phyloP scores from a whole-genome alignment of 2,329 filamentous ascomycete species.

The Epichloe typhina region DNA sequence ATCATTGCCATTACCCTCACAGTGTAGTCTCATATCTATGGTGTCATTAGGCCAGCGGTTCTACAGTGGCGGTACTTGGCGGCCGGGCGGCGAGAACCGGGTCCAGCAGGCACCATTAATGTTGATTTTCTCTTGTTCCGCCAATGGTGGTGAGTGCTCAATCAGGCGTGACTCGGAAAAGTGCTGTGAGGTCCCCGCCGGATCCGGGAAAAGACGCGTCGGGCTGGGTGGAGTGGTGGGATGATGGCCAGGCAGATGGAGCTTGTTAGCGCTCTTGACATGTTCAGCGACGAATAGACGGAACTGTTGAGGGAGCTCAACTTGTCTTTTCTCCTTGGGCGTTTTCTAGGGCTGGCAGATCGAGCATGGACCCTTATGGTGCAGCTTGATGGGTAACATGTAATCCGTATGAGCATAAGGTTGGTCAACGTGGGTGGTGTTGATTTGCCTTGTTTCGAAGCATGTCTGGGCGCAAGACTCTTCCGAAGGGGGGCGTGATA shows the following conservation, averaged over 20 bases:
- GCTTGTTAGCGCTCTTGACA: not conserved
- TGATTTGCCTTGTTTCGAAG: not conserved
- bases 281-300: not conserved
- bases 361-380: not conserved
- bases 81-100: conserved; percentile 2
- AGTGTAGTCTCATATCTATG: not conserved
- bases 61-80: conserved; percentile 4
- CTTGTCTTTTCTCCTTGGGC: not conserved
- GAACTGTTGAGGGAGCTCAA: conserved; percentile 1
- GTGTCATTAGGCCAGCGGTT: not conserved
- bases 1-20: conserved; percentile 3
- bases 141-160: not conserved
- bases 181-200: conserved; percentile 3
- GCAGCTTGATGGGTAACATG: not conserved
- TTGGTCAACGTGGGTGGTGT: not conserved
- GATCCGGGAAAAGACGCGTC: conserved; percentile 19
- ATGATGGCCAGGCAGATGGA: not conserved
- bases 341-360: not conserved
- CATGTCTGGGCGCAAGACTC: too few species aligned
- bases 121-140: conserved; percentile 1
- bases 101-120: not conserved
- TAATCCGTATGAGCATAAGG: not conserved
- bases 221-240: conserved; percentile 3
- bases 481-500: not conserved
- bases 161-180: not conserved